A percentile compares a stretch with the other conserved stretches of the same genome.
Conservation (phyloP, 768 basidiomycete genomes). For the Termitomyces bulborhizus region DNA sequence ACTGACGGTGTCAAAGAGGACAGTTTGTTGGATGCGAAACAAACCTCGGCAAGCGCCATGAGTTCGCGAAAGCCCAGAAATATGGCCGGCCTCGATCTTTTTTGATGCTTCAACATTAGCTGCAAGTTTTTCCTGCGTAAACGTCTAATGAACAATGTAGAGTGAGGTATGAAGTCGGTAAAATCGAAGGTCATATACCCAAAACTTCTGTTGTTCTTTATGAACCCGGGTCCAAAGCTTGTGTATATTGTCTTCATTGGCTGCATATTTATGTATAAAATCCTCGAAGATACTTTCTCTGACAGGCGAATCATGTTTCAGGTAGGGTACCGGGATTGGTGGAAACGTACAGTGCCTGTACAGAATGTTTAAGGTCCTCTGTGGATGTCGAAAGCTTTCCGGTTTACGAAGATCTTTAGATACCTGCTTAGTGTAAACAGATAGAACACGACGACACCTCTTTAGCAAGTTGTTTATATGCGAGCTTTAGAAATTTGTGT, state of each 20-base stretch:
- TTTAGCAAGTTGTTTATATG: conserved; percentile 15
- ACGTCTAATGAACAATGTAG: conserved; percentile 3
- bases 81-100: conserved; percentile 12
- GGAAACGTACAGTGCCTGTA: conserved; percentile 10
- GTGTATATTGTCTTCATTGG: conserved; percentile 19
- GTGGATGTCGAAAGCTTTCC: conserved; percentile 9
- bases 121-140: conserved; percentile 2
- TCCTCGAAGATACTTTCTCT: conserved; percentile 17
- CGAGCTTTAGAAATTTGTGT: conserved; percentile 13
- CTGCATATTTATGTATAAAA: conserved; percentile 18
- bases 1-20: not conserved
- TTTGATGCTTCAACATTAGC: conserved; percentile 8
- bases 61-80: conserved; percentile 15
- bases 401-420: not conserved
- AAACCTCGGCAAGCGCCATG: conserved; percentile 15
- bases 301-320: not conserved
- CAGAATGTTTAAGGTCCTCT: conserved; percentile 11
- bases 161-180: not conserved
- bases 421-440: not conserved
- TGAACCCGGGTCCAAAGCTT: conserved; percentile 17
- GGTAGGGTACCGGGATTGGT: not conserved
- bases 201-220: conserved; percentile 18
- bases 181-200: conserved; percentile 6
- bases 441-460: conserved; percentile 8
- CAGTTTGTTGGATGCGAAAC: not conserved